Evolutionary conservation across 78 protist genomes (phyloP).

Genomic region (Dictyostelium firmibasis): DNA sequence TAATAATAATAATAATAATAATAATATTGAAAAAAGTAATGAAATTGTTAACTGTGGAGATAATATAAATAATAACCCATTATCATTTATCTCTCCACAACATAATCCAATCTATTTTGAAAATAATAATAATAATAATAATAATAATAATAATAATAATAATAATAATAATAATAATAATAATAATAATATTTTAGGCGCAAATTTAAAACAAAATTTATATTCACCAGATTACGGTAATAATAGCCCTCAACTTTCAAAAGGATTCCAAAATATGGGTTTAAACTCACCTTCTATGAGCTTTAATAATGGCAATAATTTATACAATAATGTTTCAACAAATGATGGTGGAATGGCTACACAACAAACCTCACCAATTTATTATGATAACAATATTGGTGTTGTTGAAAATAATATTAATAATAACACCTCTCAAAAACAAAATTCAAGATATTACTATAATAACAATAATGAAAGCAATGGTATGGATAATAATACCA

Average conservation of each 20-base stretch:
- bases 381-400: background rate
- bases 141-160: background rate
- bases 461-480: background rate
- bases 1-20: background rate
- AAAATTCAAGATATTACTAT: background rate
- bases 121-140: background rate
- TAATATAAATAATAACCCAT: background rate
- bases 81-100: background rate
- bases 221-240: background rate
- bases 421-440: background rate
- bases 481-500: background rate
- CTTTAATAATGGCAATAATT: background rate
- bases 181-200: background rate
- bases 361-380: background rate
- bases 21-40: no score
- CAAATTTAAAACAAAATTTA: background rate
- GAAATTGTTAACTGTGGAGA: background rate
- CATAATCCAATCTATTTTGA: background rate
- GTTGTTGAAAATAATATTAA: background rate
- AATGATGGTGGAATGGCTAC: background rate
- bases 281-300: background rate
- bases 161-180: background rate
- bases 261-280: background rate
- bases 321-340: background rate
- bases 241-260: background rate